Conservation (phyloP, 2,329 filamentous ascomycete genomes). For the Pyrenophora seminiperda region DNA sequence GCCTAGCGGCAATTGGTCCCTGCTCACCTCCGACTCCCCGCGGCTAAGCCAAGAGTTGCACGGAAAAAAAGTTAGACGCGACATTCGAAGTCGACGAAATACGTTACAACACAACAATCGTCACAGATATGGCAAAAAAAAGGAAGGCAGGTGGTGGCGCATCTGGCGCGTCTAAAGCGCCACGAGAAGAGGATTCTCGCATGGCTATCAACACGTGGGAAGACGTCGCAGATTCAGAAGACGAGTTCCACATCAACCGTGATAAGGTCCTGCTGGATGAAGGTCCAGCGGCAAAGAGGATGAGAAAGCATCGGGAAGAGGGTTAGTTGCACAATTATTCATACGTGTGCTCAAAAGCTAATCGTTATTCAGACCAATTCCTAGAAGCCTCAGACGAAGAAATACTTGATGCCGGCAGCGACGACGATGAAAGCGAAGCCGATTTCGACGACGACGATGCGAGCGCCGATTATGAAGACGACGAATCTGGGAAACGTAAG, state of each 20-base stretch:
- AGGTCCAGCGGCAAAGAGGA: slow-evolving; percentile 75
- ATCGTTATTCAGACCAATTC: slow-evolving; percentile 56
- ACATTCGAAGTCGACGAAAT: slow-evolving; percentile 3
- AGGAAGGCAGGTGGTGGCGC: slow-evolving; percentile 69
- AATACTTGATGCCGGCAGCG: slow-evolving; percentile 59
- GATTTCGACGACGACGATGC: slow-evolving; percentile 48
- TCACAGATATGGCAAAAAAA: slow-evolving; percentile 58
- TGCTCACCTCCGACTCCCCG: slow-evolving; percentile 19
- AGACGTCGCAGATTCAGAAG: slow-evolving; percentile 90
- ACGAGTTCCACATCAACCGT: slow-evolving; percentile 86
- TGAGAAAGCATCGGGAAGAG: slow-evolving; percentile 72
- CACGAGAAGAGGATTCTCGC: slow-evolving; percentile 55
- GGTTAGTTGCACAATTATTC: slow-evolving; percentile 46
- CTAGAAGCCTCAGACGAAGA: slow-evolving; percentile 68
- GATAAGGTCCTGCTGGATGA: slow-evolving; percentile 89
- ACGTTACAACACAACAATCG: slow-evolving; percentile 10
- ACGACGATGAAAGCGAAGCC: slow-evolving; percentile 49
- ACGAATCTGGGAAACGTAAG: slow-evolving; percentile 36
- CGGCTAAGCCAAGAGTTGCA: slow-evolving; percentile 38
- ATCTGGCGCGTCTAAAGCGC: slow-evolving; percentile 43
- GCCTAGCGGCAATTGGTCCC: not conserved
- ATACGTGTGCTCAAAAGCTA: not conserved
- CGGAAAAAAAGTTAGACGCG: slow-evolving; percentile 30
- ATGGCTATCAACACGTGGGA: slow-evolving; percentile 68
- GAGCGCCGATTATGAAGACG: slow-evolving; percentile 41